Evolutionary conservation across 1,284 basidiomycete genomes (phyloP), one percentile per base, ranked within the genome.

Genomic region (Marasmius sp.): DNA sequence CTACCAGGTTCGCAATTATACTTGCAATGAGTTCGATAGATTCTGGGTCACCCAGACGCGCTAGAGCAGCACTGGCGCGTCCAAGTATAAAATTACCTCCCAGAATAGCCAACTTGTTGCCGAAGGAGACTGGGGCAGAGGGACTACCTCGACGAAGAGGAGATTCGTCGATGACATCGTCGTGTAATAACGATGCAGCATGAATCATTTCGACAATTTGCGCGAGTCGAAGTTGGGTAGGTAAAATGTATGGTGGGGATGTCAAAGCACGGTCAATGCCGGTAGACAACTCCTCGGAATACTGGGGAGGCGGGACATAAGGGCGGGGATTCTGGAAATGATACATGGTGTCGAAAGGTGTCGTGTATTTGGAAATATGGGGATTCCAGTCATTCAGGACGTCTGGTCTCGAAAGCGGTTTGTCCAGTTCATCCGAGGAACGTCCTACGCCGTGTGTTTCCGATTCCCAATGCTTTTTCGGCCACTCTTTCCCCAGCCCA

Each of bases 121-220:
- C 95, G 70, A 97, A 97, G 9, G 88, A 88, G 8, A 88, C 83
- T 0, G 96, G 97, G 0, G 95, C 95, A 12, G 91, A 93, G 3
- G 94, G 86, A 0, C 84, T 85, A 6, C 92, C 91, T 1, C 97
- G 85, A 1, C 97, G 89, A 1, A 95, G 84, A 14, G 87, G 80
- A 0, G 96, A 94, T 62, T 83, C 83, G 79, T 99, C 97, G 64
- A 95, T 90, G 56, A 99, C 95, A 69, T 95, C 93, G 83, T 99
- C 95, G 73, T 99, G 97, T 16, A 99, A 80, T 7, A 97, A 82
- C 1, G 94, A 97, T 36, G 97, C 97, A 65, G 98, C 94, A 73
- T 99, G 96, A 64, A 99, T 95, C 95, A 99, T 98, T 75, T 99
- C 97, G 56, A 95, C 91, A 61, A 99, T 97, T 72, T 97, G 94